Evolutionary conservation across 768 basidiomycete species (phyloP).

Genomic region (Pleurotus ostreatus): DNA sequence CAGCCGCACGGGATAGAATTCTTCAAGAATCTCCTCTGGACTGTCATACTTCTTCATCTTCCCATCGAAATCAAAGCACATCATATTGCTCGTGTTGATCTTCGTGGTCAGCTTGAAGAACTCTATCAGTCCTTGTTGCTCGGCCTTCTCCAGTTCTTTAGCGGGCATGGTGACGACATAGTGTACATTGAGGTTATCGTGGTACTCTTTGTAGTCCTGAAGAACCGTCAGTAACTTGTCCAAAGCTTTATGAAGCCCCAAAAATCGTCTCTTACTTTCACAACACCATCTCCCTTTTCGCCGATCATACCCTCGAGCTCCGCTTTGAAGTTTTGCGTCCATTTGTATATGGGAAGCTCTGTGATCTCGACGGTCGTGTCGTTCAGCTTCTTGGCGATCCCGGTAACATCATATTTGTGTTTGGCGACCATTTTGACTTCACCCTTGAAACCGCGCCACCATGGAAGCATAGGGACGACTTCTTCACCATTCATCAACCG

Average conservation of each 20-base stretch:
- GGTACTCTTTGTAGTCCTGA: constrained; percentile 97
- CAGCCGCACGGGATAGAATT: constrained; percentile 87
- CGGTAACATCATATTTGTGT: constrained; percentile 82
- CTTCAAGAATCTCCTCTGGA: constrained; percentile 88
- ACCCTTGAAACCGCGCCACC: constrained; percentile 97
- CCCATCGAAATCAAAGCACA: constrained; percentile 93
- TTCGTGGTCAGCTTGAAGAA: constrained; percentile 87
- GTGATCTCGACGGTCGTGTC: constrained; percentile 92
- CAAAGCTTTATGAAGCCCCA: not conserved
- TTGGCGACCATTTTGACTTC: constrained; percentile 77
- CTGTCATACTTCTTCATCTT: constrained; percentile 92
- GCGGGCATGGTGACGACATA: constrained; percentile 80
- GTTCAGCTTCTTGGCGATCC: constrained; percentile 70
- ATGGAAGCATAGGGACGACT: constrained; percentile 82
- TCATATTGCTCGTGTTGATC: constrained; percentile 94
- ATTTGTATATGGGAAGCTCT: constrained; percentile 91
- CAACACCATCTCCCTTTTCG: constrained; percentile 67
- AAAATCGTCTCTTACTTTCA: constrained; percentile 56
- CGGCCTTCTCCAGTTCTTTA: constrained; percentile 81
- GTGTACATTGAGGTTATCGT: constrained; percentile 88
- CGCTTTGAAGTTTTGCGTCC: constrained; percentile 93
- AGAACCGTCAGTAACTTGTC: not conserved
- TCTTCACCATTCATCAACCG: constrained; percentile 85
- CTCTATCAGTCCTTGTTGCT: constrained; percentile 84
- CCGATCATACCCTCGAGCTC: constrained; percentile 87